A percentile compares a stretch with the other conserved stretches of the same genome.
These are phyloP conservation scores for Silybum marianum DNA, from an alignment of 129 eudicot species.

Conservation along the genomic window DNA sequence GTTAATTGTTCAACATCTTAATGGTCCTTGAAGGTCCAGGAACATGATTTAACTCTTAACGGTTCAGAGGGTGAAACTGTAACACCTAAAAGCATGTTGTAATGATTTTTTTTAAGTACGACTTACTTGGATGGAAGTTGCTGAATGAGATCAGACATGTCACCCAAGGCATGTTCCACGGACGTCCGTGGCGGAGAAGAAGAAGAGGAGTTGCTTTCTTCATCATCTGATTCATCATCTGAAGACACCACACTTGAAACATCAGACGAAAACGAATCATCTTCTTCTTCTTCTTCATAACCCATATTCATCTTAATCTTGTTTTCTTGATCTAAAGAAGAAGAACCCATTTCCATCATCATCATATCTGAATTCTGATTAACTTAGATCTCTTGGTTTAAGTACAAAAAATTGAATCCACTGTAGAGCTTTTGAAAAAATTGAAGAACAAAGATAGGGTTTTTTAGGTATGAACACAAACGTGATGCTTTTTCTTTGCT, in stretches of 20 bases:
- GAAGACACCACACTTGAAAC: conserved; percentile 42
- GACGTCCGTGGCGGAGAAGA: conserved; percentile 1
- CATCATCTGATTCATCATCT: conserved; percentile 46
- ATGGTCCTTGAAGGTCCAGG: too few relatives aligned
- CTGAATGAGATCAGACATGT: conserved; percentile 70
- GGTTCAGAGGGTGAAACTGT: too few relatives aligned
- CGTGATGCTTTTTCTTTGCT: conserved; percentile 24
- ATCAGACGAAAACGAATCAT: conserved; percentile 35
- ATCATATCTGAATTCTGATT: not conserved
- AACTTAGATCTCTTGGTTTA: not conserved
- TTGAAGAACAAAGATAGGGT: not conserved
- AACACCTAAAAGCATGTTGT: too few relatives aligned
- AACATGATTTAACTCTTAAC: too few relatives aligned
- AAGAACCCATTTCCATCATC: conserved; percentile 47
- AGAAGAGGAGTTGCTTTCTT: conserved; percentile 26
- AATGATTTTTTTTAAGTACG: not conserved
- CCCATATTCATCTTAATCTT: conserved; percentile 41
- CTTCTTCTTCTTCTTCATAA: conserved; percentile 18
- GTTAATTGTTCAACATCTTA: too few relatives aligned
- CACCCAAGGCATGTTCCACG: conserved; percentile 32
- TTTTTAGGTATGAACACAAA: not conserved
- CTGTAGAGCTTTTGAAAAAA: conserved; percentile 14
- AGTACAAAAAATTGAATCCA: conserved; percentile 13
- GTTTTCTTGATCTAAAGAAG: conserved; percentile 42
- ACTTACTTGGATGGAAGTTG: conserved; percentile 79